Percentiles rank a stretch among this genome's conserved stretches.
phyloP scores from a whole-genome alignment of 2,329 filamentous ascomycete species.

The Sordariomycetes sp. region DNA sequence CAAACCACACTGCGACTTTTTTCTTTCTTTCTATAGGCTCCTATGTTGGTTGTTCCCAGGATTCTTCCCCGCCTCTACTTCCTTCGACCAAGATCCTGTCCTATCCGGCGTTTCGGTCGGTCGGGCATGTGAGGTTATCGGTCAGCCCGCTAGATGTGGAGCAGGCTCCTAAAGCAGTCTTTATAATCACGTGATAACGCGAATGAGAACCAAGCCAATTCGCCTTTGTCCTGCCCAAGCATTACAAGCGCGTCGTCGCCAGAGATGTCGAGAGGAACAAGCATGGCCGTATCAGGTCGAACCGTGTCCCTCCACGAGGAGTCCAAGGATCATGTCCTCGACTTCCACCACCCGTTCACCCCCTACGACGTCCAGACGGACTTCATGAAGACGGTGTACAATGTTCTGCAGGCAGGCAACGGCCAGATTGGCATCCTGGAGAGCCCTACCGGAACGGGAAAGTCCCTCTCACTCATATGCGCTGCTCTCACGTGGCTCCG shows the following conservation, averaged over 20 bases:
- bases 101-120: neutral
- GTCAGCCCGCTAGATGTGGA: neutral
- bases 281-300: neutral
- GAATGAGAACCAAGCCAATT: neutral
- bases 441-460: conserved; percentile 85
- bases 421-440: conserved; percentile 82
- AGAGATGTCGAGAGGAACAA: neutral
- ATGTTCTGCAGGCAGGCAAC: conserved; percentile 54
- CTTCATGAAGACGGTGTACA: conserved; percentile 77
- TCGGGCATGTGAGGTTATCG: neutral
- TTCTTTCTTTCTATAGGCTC: no score
- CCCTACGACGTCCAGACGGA: conserved; percentile 80
- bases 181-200: neutral
- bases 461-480: conserved; percentile 85
- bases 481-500: conserved; percentile 85
- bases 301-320: neutral
- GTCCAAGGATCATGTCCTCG: conserved; percentile 12
- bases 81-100: neutral
- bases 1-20: no score
- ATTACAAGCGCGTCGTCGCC: neutral
- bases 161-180: neutral
- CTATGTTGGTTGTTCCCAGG: no score
- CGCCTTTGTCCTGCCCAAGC: neutral
- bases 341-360: conserved; percentile 79
- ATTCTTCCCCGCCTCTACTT: no score